Conservation (phyloP, 352 stramenopile genomes). For the Aphanomyces stellatus region DNA sequence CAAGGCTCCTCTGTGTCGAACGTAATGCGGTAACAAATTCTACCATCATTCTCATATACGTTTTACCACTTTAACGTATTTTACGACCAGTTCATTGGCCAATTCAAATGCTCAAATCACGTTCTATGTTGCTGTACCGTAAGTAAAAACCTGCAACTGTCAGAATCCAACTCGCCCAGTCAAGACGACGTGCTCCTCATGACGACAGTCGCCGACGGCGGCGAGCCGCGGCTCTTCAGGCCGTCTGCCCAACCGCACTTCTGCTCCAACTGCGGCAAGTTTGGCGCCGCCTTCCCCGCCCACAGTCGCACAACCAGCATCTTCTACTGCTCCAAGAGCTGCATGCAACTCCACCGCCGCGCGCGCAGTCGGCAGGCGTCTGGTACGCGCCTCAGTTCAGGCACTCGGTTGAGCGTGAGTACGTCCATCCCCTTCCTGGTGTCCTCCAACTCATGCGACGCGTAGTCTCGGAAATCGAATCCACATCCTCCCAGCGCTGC, state of each 20-base stretch:
- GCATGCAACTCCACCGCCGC: background rate
- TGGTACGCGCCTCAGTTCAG: no score
- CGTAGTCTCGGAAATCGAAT: background rate
- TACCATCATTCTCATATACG: no score
- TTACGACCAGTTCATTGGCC: no score
- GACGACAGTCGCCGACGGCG: background rate
- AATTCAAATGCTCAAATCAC: no score
- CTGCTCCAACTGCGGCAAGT: background rate
- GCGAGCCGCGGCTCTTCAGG: background rate
- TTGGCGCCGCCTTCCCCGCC: background rate
- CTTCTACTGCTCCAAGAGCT: conserved; percentile 4
- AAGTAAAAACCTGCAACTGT: no score
- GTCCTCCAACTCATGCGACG: background rate
- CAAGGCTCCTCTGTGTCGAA: no score
- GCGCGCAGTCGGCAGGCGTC: background rate
- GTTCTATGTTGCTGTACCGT: no score
- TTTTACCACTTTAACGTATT: no score
- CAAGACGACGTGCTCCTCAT: background rate
- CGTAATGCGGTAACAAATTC: no score
- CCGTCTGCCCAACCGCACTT: background rate
- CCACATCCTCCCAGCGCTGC: no score
- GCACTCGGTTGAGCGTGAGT: background rate
- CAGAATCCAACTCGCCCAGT: no score
- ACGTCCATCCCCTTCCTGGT: background rate
- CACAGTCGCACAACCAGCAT: background rate